Evolutionary conservation across 495 filamentous ascomycete species (phyloP), one percentile per base, ranked within the genome.

Genomic region (Hyaloscypha variabilis): DNA sequence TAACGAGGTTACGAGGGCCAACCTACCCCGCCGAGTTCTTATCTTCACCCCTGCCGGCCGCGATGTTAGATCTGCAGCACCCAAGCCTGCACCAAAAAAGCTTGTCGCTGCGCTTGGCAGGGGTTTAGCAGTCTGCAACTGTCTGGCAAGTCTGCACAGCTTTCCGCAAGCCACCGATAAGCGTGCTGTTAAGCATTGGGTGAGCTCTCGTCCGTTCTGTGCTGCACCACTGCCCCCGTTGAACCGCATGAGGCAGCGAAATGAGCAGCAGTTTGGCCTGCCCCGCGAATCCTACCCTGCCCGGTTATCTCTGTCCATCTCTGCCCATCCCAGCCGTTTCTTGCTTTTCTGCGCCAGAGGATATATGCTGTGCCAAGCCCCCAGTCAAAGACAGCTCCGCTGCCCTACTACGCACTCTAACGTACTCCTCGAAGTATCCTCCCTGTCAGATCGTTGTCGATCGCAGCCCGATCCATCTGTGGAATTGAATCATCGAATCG

Each of bases 81-180:
- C 39, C 6, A 4, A 17, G 10, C 19, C 39, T n/a, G n/a, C 39
- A 14, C 39, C 39, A 46, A 46, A 46, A 46, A 46, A 46, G 39
- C 39, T 46, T 46, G 39, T 46, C 39, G 13, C 13, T 19, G 39
- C 39, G 23, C n/a, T 23, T 54, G 51, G 51, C 51, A 54, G 51
- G 51, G 51, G 51, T 54, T 54, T 29, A 17, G 3, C 39, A 17
- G 51, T 6, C 51, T 8, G 24, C 49, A 51, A 6, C 49, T 4
- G n/a, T n/a, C n/a, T n/a, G n/a, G 3, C 23, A 54, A n/a, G 10
- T 17, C n/a, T 1, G 8, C 11, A 17, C 54, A 29, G 10, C 54
- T 13, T 19, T 21, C 30, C 6, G 54, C 25, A 36, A 58, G 58
- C 58, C 58, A 60, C 58, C 19, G 58, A 60, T 60, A 60, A 60